Conservation (phyloP, 169 alveolate genomes). For the Plasmodium gallinaceum region DNA sequence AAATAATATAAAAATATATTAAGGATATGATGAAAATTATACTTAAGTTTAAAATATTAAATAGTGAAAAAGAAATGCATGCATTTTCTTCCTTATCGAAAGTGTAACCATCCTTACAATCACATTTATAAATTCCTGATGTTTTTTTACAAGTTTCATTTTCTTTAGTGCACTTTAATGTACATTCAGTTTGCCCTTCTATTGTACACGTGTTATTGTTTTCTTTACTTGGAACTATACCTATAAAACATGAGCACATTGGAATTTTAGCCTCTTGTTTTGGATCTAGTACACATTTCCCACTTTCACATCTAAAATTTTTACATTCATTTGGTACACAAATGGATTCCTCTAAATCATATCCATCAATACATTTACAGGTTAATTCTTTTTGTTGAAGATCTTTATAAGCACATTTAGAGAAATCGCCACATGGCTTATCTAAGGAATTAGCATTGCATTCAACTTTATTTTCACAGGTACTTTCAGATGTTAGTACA, state of each 20-base stretch:
- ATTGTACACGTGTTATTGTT: conserved; percentile 38
- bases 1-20: conserved; percentile 18
- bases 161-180: conserved; percentile 22
- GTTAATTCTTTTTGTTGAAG: not conserved
- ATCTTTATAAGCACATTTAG: conserved; percentile 2
- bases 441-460: conserved; percentile 11
- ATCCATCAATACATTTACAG: conserved; percentile 12
- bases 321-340: conserved; percentile 32
- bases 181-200: conserved; percentile 45
- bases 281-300: conserved; percentile 41
- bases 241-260: conserved; percentile 46
- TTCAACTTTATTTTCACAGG: conserved; percentile 34
- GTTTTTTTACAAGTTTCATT: conserved; percentile 43
- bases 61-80: conserved; percentile 38
- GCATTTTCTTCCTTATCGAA: conserved; percentile 6
- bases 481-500: conserved; percentile 10
- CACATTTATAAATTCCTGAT: conserved; percentile 29
- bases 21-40: conserved; percentile 3
- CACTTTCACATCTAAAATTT: conserved; percentile 21
- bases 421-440: conserved; percentile 51
- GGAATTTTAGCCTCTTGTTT: conserved; percentile 3
- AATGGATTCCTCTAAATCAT: not conserved
- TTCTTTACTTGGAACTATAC: conserved; percentile 20
- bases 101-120: conserved; percentile 42
- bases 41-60: conserved; percentile 29